Evolutionary conservation across 2,329 filamentous ascomycete genomes (phyloP), one percentile per base, ranked within the genome.

Genomic region (Pseudopyrenochaeta lycopersici): DNA sequence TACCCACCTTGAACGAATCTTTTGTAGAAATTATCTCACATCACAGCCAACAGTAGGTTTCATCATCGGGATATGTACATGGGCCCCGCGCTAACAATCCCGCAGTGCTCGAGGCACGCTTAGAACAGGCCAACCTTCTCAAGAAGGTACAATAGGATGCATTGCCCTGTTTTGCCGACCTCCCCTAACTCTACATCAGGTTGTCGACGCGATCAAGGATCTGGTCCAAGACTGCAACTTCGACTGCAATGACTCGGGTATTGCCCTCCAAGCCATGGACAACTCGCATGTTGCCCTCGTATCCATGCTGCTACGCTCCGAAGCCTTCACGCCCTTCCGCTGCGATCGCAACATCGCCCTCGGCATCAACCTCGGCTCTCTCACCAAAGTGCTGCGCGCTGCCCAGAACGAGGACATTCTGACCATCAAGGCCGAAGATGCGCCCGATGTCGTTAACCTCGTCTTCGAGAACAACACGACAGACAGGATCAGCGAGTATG

Each of bases 161-260:
- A 18, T 7, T 39, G 36, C 20, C 17, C 6, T 23, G 5, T 42
- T 20, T 27, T 38, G 1, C 27, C 12, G 18, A 27, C 23, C 30
- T 14, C 21, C 27, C 46, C 38, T 57, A 27, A 66, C 74, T 51
- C 62, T 49, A 39, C 17, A 43, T 15, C 66, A 97, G 92, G 91
- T 98, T 61, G 93, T 99, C 72, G 96, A 99, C 77, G 92, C 96
- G 70, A 97, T 99, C 88, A 98, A 97, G 81, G 95, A 99, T 73
- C 88, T 99, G 46, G 95, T 99, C 48, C 95, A 98, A 80, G 95
- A 99, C 82, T 99, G 95, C 88, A 99, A 99, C 82, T 99, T 99
- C 82, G 95, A 99, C 85, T 99, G 96, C 90, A 99, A 98, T 90
- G 96, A 99, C 85, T 94, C 92, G 49, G 95, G 95, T 60, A 95